Conservation (phyloP, 768 basidiomycete species). For the Fomitopsis pulvina region DNA sequence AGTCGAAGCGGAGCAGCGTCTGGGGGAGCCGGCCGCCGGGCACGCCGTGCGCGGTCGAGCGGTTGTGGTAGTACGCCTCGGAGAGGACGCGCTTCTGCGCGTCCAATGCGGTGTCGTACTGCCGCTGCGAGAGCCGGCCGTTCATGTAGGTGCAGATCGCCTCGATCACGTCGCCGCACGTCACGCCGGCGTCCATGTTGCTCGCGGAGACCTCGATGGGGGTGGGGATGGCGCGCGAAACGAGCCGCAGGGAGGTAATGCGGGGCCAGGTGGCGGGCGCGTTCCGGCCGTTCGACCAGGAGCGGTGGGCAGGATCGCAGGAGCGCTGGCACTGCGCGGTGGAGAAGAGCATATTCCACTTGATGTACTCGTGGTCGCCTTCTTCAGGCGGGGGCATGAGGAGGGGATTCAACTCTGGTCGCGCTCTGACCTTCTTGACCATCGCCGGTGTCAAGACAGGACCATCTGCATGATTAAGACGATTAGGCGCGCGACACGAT, state of each 20-base stretch:
- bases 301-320: constrained; percentile 48
- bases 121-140: constrained; percentile 41
- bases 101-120: constrained; percentile 39
- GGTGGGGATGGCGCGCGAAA: constrained; percentile 53
- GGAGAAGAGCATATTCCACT: constrained; percentile 71
- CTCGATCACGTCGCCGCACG: constrained; percentile 62
- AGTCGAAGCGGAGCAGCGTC: constrained; percentile 63
- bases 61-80: constrained; percentile 56
- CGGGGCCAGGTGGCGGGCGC: constrained; percentile 65
- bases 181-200: constrained; percentile 45
- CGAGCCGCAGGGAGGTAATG: constrained; percentile 41
- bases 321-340: constrained; percentile 57
- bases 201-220: constrained; percentile 41
- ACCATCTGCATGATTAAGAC: constrained; percentile 40
- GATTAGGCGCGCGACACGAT: constrained; percentile 5
- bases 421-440: constrained; percentile 40
- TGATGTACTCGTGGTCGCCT: constrained; percentile 40
- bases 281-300: constrained; percentile 61
- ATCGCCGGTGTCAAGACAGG: constrained; percentile 65
- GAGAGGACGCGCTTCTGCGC: constrained; percentile 36
- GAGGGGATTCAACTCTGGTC: constrained; percentile 53
- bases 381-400: constrained; percentile 38
- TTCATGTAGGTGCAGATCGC: constrained; percentile 44
- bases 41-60: constrained; percentile 53
- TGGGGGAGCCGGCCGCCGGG: constrained; percentile 64